Evolutionary conservation across 140 eudicot species (phyloP), one percentile per base, ranked within the genome.

Genomic region (Anethum foeniculum): DNA sequence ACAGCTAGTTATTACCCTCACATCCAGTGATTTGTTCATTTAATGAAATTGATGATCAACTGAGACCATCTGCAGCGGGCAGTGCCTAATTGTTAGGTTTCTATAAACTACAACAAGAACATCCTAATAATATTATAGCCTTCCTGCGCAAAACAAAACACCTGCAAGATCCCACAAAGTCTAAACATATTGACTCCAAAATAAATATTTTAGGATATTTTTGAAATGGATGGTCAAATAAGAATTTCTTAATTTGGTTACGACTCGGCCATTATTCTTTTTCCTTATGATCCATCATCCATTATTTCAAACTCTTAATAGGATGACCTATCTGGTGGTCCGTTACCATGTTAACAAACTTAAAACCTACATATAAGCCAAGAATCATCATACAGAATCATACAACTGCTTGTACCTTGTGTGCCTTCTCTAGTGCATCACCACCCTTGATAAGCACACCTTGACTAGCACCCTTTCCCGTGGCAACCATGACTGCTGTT

Each of bases 391-490:
- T 67, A 67, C 34, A 67, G 34, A 67, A 32, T 68, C 23, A 68
- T 68, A 68, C 74, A 13, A 65, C n/a, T 80, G 81, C 10, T 64
- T 68, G 32, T 86, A 88, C 98, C 97, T 95, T 95, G 83, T 95
- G 99, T 12, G 99, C 97, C 71, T 89, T 95, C 77, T 95, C 90
- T 81, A 95, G 97, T 46, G 99, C 91, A 82, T 86, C 83, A 76
- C 99, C 99, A 54, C 99, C 99, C 82, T 95, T 95, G 69, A 95
- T 95, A 25, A 95, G 91, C 78, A 95, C 99, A 78, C 99, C 99
- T 79, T 89, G 91, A 77, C 97, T 88, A 68, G 99, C 99, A 82
- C 99, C 99, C 85, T 95, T 95, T 49, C 99, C 99, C 3, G 99
- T 95, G 84, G 99, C 89, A 38, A 95, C 99, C 99, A 95, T 95